Evolutionary conservation across 164 flowering plant genomes (phyloP), one percentile per base, ranked within the genome.

Genomic region (Saururus chinensis): DNA sequence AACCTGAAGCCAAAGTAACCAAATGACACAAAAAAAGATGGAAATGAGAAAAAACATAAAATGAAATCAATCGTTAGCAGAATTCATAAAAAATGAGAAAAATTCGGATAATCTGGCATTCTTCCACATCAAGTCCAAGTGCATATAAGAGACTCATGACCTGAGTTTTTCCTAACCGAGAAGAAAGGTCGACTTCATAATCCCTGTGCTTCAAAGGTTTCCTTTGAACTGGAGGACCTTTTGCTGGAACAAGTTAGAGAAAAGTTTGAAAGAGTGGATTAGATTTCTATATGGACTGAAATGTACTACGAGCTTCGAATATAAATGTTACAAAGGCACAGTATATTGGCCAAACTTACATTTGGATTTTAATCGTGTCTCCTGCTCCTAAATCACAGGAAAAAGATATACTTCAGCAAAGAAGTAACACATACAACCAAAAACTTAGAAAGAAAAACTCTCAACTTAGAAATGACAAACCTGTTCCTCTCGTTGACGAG

Each of bases 151-250:
- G 37, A 30, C 2, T 6, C 40, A 19, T 51, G 41, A 93, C 99
- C 92, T 93, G 99, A 37, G 96, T 93, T 75, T 90, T 93, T 30
- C 99, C 99, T 77, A 93, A 74, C 9, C 99, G 88, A 53, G 97
- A 90, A 59, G 85, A 87, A 10, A 93, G 97, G 68, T 93, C 96
- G 0, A 93, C 99, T 76, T 90, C 92, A 82, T 80, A 93, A 77
- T 93, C 99, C 63, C 99, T 83, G 61, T 88, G 96, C 77, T 93
- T 93, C 82, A 90, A 77, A 11, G 99, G 99, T 59, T 90, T 81
- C 75, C 99, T 79, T 66, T 93, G 99, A 72, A 93, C 92, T 1
- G 80, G 88, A 45, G 99, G 97, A 51, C 80, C 96, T 82, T 84
- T 93, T 9, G 85, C 96, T 86, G 81, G 26, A n/a, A 58, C 37